These are phyloP conservation scores for Pythium myriotylum DNA, from an alignment of 352 stramenopile species.

Conservation along the genomic window DNA sequence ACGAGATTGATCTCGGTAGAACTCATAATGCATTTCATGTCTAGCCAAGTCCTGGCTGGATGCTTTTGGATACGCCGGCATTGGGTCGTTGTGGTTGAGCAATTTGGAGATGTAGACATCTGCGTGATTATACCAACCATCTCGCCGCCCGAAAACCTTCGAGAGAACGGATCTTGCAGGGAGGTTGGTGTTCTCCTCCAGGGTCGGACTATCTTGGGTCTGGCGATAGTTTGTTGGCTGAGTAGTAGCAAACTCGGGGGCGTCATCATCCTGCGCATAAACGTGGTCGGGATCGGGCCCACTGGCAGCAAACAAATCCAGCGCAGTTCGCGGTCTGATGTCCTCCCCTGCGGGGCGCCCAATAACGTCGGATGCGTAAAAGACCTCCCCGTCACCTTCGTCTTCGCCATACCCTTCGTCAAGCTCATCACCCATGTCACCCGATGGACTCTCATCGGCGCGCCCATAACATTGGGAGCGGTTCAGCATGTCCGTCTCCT, in stretches of 20 bases:
- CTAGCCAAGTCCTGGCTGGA: too few species aligned
- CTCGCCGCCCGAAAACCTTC: slow-evolving; percentile 5
- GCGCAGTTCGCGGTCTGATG: slow-evolving; percentile 14
- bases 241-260: background rate
- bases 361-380: slow-evolving; percentile 31
- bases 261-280: background rate
- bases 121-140: slow-evolving; percentile 1
- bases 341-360: slow-evolving; percentile 15
- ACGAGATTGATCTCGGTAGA: too few species aligned
- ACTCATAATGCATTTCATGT: too few species aligned
- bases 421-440: background rate
- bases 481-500: background rate
- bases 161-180: slow-evolving; percentile 2
- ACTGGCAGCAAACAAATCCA: slow-evolving; percentile 24
- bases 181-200: background rate
- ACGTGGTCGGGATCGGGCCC: background rate
- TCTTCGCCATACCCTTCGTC: slow-evolving; percentile 1
- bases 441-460: background rate
- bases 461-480: slow-evolving; percentile 2
- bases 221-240: slow-evolving; percentile 13
- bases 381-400: slow-evolving; percentile 22
- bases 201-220: background rate
- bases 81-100: background rate
- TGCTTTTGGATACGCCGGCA: too few species aligned
- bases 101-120: slow-evolving; percentile 2